Evolutionary conservation across 1,284 basidiomycete species (phyloP).

Genomic region (Ceratorhiza oryzae-sativae): DNA sequence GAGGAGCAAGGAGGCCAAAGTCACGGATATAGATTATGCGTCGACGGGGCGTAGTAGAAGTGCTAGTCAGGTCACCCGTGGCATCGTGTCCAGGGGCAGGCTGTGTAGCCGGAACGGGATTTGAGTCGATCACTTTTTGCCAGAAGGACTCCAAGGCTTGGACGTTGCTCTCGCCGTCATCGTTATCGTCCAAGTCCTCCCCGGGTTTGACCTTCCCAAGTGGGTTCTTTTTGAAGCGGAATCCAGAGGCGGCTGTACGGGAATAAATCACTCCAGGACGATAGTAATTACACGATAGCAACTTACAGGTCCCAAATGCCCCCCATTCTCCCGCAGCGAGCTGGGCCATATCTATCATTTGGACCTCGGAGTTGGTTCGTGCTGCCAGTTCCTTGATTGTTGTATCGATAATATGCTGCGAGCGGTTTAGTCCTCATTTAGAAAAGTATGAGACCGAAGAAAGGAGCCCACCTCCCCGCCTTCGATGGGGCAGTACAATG

Average conservation of each 20-base stretch:
- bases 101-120: conserved; percentile 58
- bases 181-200: neutral
- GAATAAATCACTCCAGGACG: conserved; percentile 44
- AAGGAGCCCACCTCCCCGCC: conserved; percentile 59
- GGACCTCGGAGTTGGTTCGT: conserved; percentile 74
- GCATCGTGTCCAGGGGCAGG: neutral
- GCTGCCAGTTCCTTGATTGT: conserved; percentile 80
- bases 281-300: neutral
- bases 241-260: conserved; percentile 69
- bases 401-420: conserved; percentile 69
- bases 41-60: conserved; percentile 52
- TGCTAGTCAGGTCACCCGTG: neutral
- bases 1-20: conserved; percentile 73
- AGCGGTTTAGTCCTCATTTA: neutral
- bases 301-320: conserved; percentile 71
- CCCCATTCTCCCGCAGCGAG: conserved; percentile 83
- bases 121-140: conserved; percentile 48
- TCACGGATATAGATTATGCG: conserved; percentile 87
- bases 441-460: too few relatives aligned
- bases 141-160: neutral
- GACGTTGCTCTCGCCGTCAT: neutral
- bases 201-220: conserved; percentile 51
- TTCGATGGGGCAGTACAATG: conserved; percentile 84
- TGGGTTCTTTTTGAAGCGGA: conserved; percentile 68
- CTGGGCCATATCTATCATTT: conserved; percentile 80